phyloP scores from a whole-genome alignment of 2,329 filamentous ascomycete species.

The Ophiocordyceps robertsii region DNA sequence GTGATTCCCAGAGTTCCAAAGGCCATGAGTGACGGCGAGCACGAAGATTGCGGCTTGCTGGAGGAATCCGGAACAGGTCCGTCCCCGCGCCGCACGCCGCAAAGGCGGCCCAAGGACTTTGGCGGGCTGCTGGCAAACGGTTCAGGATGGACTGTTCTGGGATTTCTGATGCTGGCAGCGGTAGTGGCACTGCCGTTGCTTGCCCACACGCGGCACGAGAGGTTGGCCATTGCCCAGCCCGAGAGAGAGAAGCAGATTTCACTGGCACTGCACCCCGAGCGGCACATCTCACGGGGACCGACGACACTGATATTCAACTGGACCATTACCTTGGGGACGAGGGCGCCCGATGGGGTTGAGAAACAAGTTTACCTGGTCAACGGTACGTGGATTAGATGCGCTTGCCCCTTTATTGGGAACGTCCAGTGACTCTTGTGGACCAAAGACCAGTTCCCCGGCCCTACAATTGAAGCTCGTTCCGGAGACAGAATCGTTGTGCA shows the following conservation, averaged over 20 bases:
- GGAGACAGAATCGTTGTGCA: slow-evolving; percentile 59
- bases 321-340: slow-evolving; percentile 7
- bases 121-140: not conserved
- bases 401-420: too few species aligned
- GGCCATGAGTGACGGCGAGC: not conserved
- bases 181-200: slow-evolving; percentile 3
- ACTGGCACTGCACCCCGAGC: slow-evolving; percentile 5
- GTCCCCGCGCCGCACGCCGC: not conserved
- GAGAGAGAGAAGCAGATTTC: slow-evolving; percentile 4
- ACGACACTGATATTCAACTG: slow-evolving; percentile 8
- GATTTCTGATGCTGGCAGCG: not conserved
- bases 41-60: slow-evolving; percentile 1
- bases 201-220: not conserved
- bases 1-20: too few species aligned
- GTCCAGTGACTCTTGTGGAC: too few species aligned
- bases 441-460: slow-evolving; percentile 48
- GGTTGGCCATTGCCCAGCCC: not conserved
- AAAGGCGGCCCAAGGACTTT: not conserved
- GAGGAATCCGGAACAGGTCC: not conserved
- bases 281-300: slow-evolving; percentile 5
- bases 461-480: slow-evolving; percentile 54
- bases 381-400: slow-evolving; percentile 2
- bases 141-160: slow-evolving; percentile 1
- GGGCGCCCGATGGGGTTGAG: slow-evolving; percentile 10
- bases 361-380: slow-evolving; percentile 13